Percentiles rank a stretch among this genome's conserved stretches.
These are phyloP conservation scores for Saccharum hybrid DNA, from an alignment of 202 grass and related monocot genomes.

Conservation along the genomic window DNA sequence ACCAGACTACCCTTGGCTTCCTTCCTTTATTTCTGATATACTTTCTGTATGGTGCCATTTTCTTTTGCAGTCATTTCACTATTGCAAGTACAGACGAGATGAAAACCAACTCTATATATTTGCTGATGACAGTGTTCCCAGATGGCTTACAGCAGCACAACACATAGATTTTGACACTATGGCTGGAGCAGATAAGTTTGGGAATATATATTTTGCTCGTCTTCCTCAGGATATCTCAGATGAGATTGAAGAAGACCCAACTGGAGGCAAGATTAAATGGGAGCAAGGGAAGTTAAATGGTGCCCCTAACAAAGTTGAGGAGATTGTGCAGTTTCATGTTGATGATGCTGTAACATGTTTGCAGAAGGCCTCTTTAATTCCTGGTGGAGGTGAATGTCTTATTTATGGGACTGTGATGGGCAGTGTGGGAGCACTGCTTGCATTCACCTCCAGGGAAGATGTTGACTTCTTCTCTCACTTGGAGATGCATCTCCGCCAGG, in stretches of 20 bases:
- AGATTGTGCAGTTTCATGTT: constrained; percentile 98
- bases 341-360: constrained; percentile 94
- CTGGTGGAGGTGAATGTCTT: constrained; percentile 87
- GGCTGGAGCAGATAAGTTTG: constrained; percentile 96
- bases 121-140: constrained; percentile 88
- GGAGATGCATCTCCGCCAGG: constrained; percentile 99
- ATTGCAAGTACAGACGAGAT: constrained; percentile 96
- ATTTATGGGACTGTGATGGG: constrained; percentile 98
- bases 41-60: constrained; percentile 25
- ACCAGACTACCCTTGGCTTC: neutral
- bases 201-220: constrained; percentile 94
- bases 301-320: constrained; percentile 95
- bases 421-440: constrained; percentile 88
- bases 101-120: constrained; percentile 99
- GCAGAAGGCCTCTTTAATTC: constrained; percentile 94
- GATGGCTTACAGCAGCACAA: constrained; percentile 90
- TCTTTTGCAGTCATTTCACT: constrained; percentile 84
- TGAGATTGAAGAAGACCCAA: constrained; percentile 98
- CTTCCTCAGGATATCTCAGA: constrained; percentile 92
- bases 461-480: constrained; percentile 98
- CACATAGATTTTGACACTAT: constrained; percentile 99
- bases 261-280: constrained; percentile 97
- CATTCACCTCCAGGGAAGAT: constrained; percentile 97
- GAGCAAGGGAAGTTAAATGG: constrained; percentile 96
- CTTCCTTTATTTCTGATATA: constrained; percentile 29